Evolutionary conservation across 2,329 filamentous ascomycete genomes (phyloP), one percentile per base, ranked within the genome.

Genomic region (Plectosphaerella sp.): DNA sequence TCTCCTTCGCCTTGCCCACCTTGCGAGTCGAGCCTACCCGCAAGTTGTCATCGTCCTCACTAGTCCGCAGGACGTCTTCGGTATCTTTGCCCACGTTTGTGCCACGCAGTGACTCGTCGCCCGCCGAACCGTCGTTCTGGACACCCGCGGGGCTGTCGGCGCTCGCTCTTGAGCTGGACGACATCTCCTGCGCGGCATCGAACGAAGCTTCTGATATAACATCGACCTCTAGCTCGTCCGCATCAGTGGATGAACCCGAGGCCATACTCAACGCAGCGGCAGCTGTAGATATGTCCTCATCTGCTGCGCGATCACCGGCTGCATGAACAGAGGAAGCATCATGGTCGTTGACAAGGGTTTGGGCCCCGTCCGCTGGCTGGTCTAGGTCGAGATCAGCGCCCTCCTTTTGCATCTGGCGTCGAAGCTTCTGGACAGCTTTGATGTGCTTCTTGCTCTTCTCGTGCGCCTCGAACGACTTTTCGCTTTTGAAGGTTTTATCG

Each of bases 361-460:
- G 28, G 11, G 37, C n/a, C 18, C 48, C 12, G 11, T 18, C 43
- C 22, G 42, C 24, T n/a, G 57, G 56, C 2, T 61, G 56, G 49
- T 72, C 66, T 4, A 86, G 63, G 42, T 80, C 70, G 9, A 91
- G 67, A 47, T 84, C 76, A 46, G 76, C 74, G 61, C 92, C 87
- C 62, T 99, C 89, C 60, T 86, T 84, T 60, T 79, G 82, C 91
- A 99, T 96, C 66, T 94, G 86, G 62, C 83, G 80, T 61, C 84
- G 84, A 39, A 99, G 71, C 55, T 91, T 82, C 59, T 92, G 86
- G 7, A 97, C 79, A 3, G 91, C 87, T 66, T 96, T 97, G 55
- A 86, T 71, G 63, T 99, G 94, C 70, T 97, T 99, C 68, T 96
- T 99, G 76, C 93, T 97, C 72, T 88, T 91, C 72, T 97, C 92